Conservation (phyloP, 306 rosid species). For the Neltuma alba region DNA sequence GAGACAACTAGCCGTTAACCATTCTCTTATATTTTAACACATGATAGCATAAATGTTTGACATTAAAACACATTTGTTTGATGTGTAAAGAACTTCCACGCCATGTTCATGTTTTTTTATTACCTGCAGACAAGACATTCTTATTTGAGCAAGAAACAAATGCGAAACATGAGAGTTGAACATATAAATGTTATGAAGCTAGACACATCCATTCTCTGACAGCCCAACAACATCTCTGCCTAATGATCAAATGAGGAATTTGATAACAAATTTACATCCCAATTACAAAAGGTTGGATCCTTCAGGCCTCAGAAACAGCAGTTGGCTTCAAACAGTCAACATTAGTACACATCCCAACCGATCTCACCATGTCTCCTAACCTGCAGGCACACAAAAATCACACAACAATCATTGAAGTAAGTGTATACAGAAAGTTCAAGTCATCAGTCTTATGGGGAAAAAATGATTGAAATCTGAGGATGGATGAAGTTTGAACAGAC, state of each 20-base stretch:
- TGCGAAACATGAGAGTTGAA: constrained; percentile 19
- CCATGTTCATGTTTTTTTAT: constrained; percentile 1
- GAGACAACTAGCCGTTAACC: too few species aligned
- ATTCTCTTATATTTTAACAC: too few species aligned
- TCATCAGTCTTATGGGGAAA: not conserved
- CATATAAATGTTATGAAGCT: not conserved
- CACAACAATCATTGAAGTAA: constrained; percentile 18
- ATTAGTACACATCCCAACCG: constrained; percentile 63
- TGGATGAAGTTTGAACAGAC: constrained; percentile 31
- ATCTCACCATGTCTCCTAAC: constrained; percentile 75
- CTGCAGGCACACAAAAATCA: constrained; percentile 39
- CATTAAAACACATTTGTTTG: not conserved
- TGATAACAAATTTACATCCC: constrained; percentile 37
- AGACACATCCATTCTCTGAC: constrained; percentile 14
- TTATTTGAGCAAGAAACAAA: constrained; percentile 10
- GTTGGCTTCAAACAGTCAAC: constrained; percentile 68
- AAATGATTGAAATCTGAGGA: too few species aligned
- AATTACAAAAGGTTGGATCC: not conserved
- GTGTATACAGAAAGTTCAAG: too few species aligned
- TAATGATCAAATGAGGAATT: constrained; percentile 37
- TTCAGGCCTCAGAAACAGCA: constrained; percentile 51
- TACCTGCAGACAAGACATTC: constrained; percentile 25
- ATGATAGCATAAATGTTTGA: not conserved
- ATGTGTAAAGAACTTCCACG: not conserved
- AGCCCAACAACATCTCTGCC: constrained; percentile 26